A percentile compares a stretch with the other conserved stretches of the same genome.
Conservation (phyloP, 2,329 filamentous ascomycete species). For the Myriosclerotinia scirpicola region DNA sequence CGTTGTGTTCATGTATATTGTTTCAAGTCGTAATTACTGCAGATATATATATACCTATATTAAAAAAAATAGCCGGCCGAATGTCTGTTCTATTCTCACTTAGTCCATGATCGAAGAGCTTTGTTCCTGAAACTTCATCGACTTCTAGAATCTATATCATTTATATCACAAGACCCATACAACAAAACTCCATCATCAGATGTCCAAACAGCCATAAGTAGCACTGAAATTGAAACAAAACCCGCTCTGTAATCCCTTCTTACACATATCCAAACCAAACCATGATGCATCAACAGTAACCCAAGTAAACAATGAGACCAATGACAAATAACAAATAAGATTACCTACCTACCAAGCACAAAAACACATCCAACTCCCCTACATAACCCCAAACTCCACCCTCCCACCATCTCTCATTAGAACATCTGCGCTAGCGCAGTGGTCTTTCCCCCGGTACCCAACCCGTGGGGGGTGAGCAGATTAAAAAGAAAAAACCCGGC, state of each 20-base stretch:
- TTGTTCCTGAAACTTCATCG: not conserved
- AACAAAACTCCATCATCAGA: not conserved
- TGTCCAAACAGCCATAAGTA: not conserved
- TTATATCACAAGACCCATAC: not conserved
- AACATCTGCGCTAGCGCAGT: not conserved
- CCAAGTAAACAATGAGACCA: no score
- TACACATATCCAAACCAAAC: no score
- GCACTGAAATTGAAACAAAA: not conserved
- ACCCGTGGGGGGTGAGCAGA: not conserved
- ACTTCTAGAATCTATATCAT: not conserved
- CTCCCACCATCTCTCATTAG: not conserved
- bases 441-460: not conserved
- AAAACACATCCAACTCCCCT: not conserved
- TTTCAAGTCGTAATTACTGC: not conserved
- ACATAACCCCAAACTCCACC: not conserved
- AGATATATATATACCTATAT: fast-evolving
- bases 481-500: not conserved
- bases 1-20: not conserved
- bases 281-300: no score
- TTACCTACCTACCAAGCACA: not conserved
- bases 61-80: not conserved
- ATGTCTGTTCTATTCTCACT: not conserved
- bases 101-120: not conserved
- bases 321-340: no score
- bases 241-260: no score